phyloP scores from a whole-genome alignment of 1,284 basidiomycete genomes.

The Fomitopsis schrenkii region DNA sequence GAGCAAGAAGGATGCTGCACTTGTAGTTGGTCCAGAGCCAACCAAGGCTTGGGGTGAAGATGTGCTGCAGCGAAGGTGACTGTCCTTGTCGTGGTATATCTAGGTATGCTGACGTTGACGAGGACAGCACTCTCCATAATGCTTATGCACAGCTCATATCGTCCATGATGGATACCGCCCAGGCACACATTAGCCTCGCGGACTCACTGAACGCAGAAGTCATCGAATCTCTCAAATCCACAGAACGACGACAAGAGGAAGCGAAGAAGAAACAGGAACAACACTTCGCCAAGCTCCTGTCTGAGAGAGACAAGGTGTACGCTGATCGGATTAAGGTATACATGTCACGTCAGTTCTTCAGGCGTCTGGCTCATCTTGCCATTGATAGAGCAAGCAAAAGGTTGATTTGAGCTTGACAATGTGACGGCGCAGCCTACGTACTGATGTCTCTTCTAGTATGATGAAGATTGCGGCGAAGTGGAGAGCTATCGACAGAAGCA shows the following conservation, averaged over 20 bases:
- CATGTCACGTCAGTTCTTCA: too few relatives aligned
- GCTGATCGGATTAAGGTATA: conserved; percentile 64
- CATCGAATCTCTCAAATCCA: conserved; percentile 54
- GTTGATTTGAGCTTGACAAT: conserved; percentile 26
- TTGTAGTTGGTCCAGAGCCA: conserved; percentile 65
- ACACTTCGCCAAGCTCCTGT: conserved; percentile 68
- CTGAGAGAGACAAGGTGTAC: conserved; percentile 66
- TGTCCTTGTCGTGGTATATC: neutral
- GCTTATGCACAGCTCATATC: conserved; percentile 65
- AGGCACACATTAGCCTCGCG: conserved; percentile 66
- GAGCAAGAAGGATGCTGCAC: conserved; percentile 45
- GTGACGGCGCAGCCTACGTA: neutral
- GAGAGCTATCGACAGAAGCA: conserved; percentile 74
- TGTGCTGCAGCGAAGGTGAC: conserved; percentile 54
- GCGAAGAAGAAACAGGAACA: conserved; percentile 68
- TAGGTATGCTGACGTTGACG: neutral
- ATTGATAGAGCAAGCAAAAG: conserved; percentile 66
- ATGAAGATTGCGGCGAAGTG: conserved; percentile 70
- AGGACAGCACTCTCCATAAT: conserved; percentile 56
- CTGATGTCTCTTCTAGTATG: conserved; percentile 47
- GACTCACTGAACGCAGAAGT: conserved; percentile 59
- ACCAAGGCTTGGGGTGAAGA: conserved; percentile 57
- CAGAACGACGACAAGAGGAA: conserved; percentile 63
- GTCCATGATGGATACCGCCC: conserved; percentile 55
- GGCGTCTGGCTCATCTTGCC: neutral